Percentiles rank a stretch among this genome's conserved stretches.
Conservation (phyloP, 345 rosid species). For the Heritiera littoralis region DNA sequence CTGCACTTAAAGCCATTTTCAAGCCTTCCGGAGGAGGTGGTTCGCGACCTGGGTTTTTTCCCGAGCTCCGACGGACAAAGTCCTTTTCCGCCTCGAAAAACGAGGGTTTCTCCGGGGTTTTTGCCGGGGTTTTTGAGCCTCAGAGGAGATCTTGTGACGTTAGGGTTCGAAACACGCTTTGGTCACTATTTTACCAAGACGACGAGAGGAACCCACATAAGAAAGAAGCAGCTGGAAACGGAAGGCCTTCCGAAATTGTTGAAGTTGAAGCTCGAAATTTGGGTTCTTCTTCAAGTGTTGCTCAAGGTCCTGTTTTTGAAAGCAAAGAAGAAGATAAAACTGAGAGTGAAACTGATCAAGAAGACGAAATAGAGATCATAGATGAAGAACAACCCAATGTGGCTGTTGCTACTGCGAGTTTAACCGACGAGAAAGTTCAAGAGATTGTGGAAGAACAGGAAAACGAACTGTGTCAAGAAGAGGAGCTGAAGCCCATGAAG, state of each 20-base stretch:
- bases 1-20: slow-evolving; percentile 63
- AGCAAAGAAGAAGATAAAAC: slow-evolving; percentile 50
- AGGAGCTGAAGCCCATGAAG: slow-evolving; percentile 76
- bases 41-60: slow-evolving; percentile 45
- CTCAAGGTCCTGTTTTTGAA: slow-evolving; percentile 51
- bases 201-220: slow-evolving; percentile 45
- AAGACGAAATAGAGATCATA: slow-evolving; percentile 36
- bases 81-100: slow-evolving; percentile 93
- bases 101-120: slow-evolving; percentile 78
- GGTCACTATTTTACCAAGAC: slow-evolving; percentile 73
- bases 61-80: slow-evolving; percentile 90
- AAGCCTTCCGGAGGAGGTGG: slow-evolving; percentile 39
- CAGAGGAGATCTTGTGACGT: slow-evolving; percentile 99
- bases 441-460: slow-evolving; percentile 41
- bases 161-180: slow-evolving; percentile 76
- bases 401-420: slow-evolving; percentile 35
- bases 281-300: slow-evolving; percentile 32
- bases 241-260: slow-evolving; percentile 28
- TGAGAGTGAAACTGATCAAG: slow-evolving; percentile 42
- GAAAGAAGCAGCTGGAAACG: slow-evolving; percentile 25
- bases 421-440: slow-evolving; percentile 46
- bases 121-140: slow-evolving; percentile 88
- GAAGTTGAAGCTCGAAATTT: slow-evolving; percentile 46
- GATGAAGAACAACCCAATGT: slow-evolving; percentile 47
- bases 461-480: slow-evolving; percentile 40